phyloP scores from a whole-genome alignment of 345 rosid species.

The Lagerstroemia speciosa region DNA sequence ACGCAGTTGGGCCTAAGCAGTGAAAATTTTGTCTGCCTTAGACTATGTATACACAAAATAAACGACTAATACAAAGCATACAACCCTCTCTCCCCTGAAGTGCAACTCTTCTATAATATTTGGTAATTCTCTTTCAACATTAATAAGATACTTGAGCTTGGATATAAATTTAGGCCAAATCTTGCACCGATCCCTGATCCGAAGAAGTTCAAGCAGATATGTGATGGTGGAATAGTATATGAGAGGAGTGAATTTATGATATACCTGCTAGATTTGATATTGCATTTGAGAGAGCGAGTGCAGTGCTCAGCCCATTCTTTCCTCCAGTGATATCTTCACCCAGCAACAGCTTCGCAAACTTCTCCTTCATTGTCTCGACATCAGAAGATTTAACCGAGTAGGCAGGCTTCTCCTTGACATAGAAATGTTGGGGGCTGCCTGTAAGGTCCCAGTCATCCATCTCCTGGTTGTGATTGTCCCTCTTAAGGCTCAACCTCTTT shows the following conservation, averaged over 20 bases:
- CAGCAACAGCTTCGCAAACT: slow-evolving; percentile 66
- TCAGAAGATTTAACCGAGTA: slow-evolving; percentile 37
- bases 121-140: background rate
- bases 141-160: no score
- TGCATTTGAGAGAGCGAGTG: slow-evolving; percentile 84
- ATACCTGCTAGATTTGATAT: slow-evolving; percentile 80
- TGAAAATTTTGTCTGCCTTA: no score
- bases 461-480: slow-evolving; percentile 31
- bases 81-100: no score
- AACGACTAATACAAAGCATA: no score
- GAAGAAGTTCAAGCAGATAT: no score
- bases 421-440: slow-evolving; percentile 45
- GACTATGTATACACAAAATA: no score
- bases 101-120: no score
- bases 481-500: slow-evolving; percentile 55
- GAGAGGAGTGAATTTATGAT: background rate
- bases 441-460: slow-evolving; percentile 46
- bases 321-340: slow-evolving; percentile 93
- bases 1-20: no score
- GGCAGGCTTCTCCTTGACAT: slow-evolving; percentile 48
- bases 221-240: no score
- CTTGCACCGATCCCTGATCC: no score
- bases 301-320: slow-evolving; percentile 49
- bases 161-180: no score
- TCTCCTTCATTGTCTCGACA: slow-evolving; percentile 79